Evolutionary conservation across 805 yeast genomes (phyloP).

Genomic region (Hanseniaspora nectarophila): DNA sequence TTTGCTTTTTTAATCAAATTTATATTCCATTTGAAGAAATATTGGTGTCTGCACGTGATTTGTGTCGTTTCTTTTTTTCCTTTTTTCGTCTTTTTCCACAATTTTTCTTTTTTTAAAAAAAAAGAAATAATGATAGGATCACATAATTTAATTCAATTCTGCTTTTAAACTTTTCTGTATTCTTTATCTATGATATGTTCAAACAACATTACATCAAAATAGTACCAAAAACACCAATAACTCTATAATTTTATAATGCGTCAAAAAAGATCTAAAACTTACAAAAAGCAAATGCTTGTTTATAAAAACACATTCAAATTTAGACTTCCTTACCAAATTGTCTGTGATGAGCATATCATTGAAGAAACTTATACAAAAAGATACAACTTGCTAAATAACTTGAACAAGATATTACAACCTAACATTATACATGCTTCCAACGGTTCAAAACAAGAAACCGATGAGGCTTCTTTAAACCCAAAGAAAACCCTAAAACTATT

Average conservation of each 20-base stretch:
- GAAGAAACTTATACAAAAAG: conserved; percentile 52
- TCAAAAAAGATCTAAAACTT: conserved; percentile 89
- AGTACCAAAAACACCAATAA: neutral
- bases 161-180: no score
- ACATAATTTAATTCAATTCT: no score
- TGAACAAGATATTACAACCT: conserved; percentile 62
- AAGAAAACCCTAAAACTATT: conserved; percentile 10
- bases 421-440: conserved; percentile 12
- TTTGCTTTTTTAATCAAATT: no score
- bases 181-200: no score
- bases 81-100: neutral
- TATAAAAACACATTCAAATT: conserved; percentile 79
- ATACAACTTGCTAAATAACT: conserved; percentile 69
- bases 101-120: neutral
- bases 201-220: no score
- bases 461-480: conserved; percentile 35
- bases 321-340: conserved; percentile 83
- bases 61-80: neutral
- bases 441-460: conserved; percentile 57
- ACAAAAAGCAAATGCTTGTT: conserved; percentile 82
- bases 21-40: no score
- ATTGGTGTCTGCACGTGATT: neutral
- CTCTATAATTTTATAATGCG: conserved; percentile 74
- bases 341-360: conserved; percentile 73
- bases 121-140: neutral